Evolutionary conservation across 768 basidiomycete genomes (phyloP).

Genomic region (Coprinellus aureogranulatus): DNA sequence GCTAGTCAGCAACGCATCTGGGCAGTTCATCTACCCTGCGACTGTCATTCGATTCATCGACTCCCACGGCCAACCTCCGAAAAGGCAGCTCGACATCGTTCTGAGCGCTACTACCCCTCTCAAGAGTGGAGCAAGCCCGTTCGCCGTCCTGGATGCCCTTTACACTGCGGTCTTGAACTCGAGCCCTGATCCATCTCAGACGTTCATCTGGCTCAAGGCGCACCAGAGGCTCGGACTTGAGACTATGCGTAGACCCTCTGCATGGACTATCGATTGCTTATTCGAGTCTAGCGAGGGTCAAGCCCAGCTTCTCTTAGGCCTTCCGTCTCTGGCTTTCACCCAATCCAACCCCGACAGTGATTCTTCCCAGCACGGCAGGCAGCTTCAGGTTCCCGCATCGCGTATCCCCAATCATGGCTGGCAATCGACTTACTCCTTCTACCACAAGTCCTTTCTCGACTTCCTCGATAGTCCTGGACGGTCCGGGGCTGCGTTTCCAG

Average conservation of each 20-base stretch:
- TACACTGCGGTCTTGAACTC: neutral
- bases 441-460: neutral
- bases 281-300: too few relatives aligned
- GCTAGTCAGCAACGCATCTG: neutral
- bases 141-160: neutral
- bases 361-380: too few relatives aligned
- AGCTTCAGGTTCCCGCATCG: too few relatives aligned
- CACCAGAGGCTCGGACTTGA: neutral
- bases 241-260: too few relatives aligned
- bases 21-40: conserved; percentile 7
- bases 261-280: too few relatives aligned
- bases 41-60: neutral
- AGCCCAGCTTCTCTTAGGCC: too few relatives aligned
- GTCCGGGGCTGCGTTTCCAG: too few relatives aligned
- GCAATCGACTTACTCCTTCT: neutral
- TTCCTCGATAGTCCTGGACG: neutral
- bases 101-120: neutral
- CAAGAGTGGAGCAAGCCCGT: neutral
- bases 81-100: neutral
- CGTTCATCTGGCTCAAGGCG: neutral
- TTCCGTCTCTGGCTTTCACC: too few relatives aligned
- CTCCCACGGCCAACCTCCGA: neutral
- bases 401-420: neutral
- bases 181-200: neutral
- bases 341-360: too few relatives aligned